Evolutionary conservation across 257 asterid species (phyloP), one percentile per base, ranked within the genome.

Genomic region (Primulina eburnea): DNA sequence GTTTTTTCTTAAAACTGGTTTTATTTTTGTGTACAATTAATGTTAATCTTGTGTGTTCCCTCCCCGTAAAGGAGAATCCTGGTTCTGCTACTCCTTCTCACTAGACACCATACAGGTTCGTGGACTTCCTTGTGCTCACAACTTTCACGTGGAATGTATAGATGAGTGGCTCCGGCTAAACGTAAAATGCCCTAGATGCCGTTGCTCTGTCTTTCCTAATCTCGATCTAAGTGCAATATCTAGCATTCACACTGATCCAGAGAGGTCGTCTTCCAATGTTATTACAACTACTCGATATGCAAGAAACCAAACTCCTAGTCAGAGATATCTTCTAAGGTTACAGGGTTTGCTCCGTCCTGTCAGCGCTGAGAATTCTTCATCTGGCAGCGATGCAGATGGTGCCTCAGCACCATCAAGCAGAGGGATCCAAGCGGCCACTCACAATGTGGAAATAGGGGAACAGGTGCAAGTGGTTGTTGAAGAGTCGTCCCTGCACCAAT

Each of bases 81-180:
- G 57, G 57, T 50, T 50, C 8, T 1, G 21, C 20, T 16, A 50
- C 17, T 12, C 14, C 16, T 30, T 56, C 71, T 52, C 17, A 62
- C 72, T 58, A 21, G 57, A 56, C 61, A 37, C 20, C 32, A 71
- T 69, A 78, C 89, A 92, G 98, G 98, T 93, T 35, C 87, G 99
- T 0, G 99, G 97, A 29, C 95, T 93, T 61, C 99, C 99, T 5
- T 93, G 99, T 80, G 99, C 99, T 12, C 99, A 93, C 86, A 93
- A 93, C 69, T 93, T 93, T 75, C 99, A 93, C 5, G 97, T 89
- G 67, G 99, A 88, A 78, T 93, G 99, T 83, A 93, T 93, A 12
- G 99, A 93, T 20, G 96, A 90, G 81, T 93, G 99, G 97, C 99
- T 93, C 34, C 82, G 97, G 34, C 73, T 93, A 47, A 90, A 93